Conservation (phyloP, 805 yeast species). For the Candida verbasci region DNA sequence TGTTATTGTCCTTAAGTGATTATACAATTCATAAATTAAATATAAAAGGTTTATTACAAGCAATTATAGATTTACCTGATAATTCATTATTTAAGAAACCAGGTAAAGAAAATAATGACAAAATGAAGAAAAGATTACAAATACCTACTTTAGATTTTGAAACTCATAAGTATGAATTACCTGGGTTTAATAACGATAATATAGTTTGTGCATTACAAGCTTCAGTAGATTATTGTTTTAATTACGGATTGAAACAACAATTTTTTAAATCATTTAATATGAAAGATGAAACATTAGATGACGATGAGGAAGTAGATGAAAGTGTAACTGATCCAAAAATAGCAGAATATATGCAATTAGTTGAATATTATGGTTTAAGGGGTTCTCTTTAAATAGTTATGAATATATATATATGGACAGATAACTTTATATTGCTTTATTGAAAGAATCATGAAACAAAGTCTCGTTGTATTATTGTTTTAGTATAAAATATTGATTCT, state of each 20-base stretch:
- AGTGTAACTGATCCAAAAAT: conserved; percentile 1
- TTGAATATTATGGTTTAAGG: conserved; percentile 4
- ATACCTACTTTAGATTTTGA: background rate
- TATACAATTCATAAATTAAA: conserved; percentile 30
- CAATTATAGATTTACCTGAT: conserved; percentile 8
- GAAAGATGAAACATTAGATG: background rate
- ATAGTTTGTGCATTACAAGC: conserved; percentile 26
- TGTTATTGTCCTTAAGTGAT: conserved; percentile 36
- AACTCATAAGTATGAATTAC: conserved; percentile 1
- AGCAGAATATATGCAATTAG: conserved; percentile 3
- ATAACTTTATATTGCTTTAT: no score
- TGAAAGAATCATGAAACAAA: no score
- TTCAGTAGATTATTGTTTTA: conserved; percentile 23
- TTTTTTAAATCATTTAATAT: conserved; percentile 1
- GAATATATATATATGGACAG: no score
- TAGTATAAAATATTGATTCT: no score
- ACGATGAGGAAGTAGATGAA: background rate
- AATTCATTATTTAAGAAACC: conserved; percentile 8
- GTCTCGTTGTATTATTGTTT: no score
- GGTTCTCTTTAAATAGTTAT: background rate
- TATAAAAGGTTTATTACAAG: conserved; percentile 25
- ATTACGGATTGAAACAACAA: conserved; percentile 4
- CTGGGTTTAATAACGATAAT: conserved; percentile 20
- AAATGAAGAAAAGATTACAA: background rate
- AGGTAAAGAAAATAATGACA: background rate